Evolutionary conservation across 1,284 basidiomycete species (phyloP), one percentile per base, ranked within the genome.

Genomic region (Naganishia liquefaciens): DNA sequence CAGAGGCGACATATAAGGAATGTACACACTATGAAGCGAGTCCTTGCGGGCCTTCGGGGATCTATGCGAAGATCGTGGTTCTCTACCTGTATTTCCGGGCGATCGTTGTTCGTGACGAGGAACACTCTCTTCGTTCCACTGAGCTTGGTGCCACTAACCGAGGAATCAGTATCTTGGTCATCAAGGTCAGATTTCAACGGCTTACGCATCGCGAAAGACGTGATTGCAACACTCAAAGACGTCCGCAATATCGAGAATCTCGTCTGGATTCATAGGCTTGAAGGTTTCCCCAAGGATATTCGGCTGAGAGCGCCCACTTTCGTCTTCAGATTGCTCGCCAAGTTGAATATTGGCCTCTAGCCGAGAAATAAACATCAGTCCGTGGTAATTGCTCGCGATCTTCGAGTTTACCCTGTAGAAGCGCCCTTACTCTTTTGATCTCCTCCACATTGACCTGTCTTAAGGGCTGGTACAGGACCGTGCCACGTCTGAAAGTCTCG

Each of bases 91-190:
- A 81, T 72, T 58, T 82, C 78, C 0, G 87, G 87, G 62, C 86
- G 78, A 73, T 97, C 95, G 68, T 93, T 87, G 74, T 98, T 89
- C 0, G 95, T 98, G 54, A 99, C 89, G 55, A 93, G 82, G 74
- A 98, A 97, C 1, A 98, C 85, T 10, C 94, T 87, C 74, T 95
- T 94, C 39, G 88, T 87, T 0, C 92, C 91, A 0, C 87, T 88
- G 72, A 80, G 54, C 65, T 75, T 76, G 86, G 90, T 62, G 84
- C 91, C 77, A 17, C 91, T 93, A 69, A 42, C 37, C 49, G 62
- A 47, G 46, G 39, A 1, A 49, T 71, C 52, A 71, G 68, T 50
- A 62, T 2, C 11, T 23, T 27, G 51, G 37, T 46, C 42, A 13
- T 3, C 44, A 23, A 21, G 23, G 1, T 30, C 28, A 23, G 0